phyloP scores from a whole-genome alignment of 1,284 basidiomycete species.

The Marasmius fiardii region DNA sequence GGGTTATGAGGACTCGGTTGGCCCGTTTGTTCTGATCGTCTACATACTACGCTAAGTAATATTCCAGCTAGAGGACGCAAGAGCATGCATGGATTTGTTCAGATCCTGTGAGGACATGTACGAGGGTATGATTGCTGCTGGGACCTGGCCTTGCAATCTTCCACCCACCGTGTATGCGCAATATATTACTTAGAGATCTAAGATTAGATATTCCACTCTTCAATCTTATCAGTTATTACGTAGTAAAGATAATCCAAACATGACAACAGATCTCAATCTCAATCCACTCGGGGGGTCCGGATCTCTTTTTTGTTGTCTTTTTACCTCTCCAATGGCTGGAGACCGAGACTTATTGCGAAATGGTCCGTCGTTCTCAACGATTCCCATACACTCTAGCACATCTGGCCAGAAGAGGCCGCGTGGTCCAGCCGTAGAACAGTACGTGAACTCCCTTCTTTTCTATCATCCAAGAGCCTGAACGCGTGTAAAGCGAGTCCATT shows the following conservation, averaged over 20 bases:
- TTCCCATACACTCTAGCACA: not conserved
- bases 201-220: too few relatives aligned
- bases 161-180: constrained; percentile 35
- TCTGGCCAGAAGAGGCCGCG: constrained; percentile 5
- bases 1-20: constrained; percentile 49
- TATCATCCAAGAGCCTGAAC: constrained; percentile 9
- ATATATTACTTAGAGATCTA: constrained; percentile 29
- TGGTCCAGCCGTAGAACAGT: constrained; percentile 6
- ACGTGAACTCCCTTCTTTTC: not conserved
- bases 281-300: too few relatives aligned
- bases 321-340: not conserved
- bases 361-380: not conserved
- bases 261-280: not conserved
- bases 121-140: constrained; percentile 43
- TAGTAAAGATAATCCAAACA: not conserved
- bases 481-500: constrained; percentile 28
- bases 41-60: not conserved
- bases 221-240: not conserved
- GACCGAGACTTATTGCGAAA: constrained; percentile 5
- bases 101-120: constrained; percentile 48
- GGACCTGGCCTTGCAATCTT: constrained; percentile 54
- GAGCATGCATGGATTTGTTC: constrained; percentile 46
- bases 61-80: constrained; percentile 37
- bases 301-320: too few relatives aligned
- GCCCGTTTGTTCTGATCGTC: constrained; percentile 17